phyloP scores from a whole-genome alignment of 1,284 basidiomycete genomes.

The Earliella scabrosa region DNA sequence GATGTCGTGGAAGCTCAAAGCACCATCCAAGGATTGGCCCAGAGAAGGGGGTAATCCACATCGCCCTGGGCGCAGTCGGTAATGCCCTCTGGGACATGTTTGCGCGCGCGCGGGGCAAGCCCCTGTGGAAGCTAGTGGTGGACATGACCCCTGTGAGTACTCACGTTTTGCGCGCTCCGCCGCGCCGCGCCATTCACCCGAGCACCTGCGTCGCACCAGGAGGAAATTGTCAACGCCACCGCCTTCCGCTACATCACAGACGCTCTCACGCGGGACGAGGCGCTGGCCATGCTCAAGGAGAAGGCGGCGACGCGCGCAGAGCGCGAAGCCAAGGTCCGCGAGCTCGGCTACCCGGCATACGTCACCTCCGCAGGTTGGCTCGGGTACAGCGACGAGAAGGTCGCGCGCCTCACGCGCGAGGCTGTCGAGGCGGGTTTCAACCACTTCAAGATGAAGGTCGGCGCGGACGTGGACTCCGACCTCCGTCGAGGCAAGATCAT shows the following conservation, averaged over 20 bases:
- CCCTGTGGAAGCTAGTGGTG: constrained; percentile 84
- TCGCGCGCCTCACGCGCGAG: constrained; percentile 84
- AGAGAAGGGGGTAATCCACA: constrained; percentile 87
- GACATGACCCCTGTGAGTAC: constrained; percentile 78
- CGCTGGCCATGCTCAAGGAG: constrained; percentile 80
- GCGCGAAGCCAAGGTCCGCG: constrained; percentile 74
- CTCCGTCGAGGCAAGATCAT: constrained; percentile 87
- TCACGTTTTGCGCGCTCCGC: constrained; percentile 3
- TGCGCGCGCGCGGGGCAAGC: constrained; percentile 76
- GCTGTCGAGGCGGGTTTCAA: constrained; percentile 89
- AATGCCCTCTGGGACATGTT: constrained; percentile 88
- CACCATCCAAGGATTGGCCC: constrained; percentile 75
- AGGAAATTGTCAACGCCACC: constrained; percentile 85
- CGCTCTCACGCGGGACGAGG: constrained; percentile 90
- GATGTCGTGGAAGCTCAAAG: background rate
- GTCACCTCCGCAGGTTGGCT: constrained; percentile 95
- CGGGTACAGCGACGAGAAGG: constrained; percentile 91
- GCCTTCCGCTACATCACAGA: constrained; percentile 95
- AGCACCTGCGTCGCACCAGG: constrained; percentile 43
- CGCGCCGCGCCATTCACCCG: background rate
- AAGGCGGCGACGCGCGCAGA: constrained; percentile 80
- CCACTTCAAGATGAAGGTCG: constrained; percentile 98
- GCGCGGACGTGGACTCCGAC: constrained; percentile 82
- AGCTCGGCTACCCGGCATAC: constrained; percentile 89
- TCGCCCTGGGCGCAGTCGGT: constrained; percentile 80